Conservation (phyloP, 2,329 filamentous ascomycete species). For the Tolypocladium paradoxum region DNA sequence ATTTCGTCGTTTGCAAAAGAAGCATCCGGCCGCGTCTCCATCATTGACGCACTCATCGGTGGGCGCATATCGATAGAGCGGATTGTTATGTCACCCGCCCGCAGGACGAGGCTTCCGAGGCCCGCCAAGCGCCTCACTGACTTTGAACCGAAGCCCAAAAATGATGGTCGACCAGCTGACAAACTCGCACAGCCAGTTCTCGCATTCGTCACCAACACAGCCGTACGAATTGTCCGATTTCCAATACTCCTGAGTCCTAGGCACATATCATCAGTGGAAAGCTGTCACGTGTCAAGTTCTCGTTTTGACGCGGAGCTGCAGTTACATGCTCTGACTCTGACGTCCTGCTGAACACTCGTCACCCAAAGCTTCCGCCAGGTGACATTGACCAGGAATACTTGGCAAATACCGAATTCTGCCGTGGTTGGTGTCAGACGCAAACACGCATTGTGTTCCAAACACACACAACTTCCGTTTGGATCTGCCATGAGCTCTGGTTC, state of each 20-base stretch:
- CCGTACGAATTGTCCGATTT: not conserved
- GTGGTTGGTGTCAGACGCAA: not conserved
- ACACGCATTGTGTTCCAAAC: not conserved
- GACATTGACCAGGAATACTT: not conserved
- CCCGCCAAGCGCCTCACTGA: not conserved
- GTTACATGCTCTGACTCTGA: not conserved
- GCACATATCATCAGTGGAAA: not conserved
- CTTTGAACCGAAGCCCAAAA: not conserved
- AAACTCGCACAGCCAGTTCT: not conserved
- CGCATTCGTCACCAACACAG: not conserved
- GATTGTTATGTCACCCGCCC: not conserved
- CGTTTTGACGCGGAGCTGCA: not conserved
- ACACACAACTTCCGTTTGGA: not conserved
- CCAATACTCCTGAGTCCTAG: not conserved
- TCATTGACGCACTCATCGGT: not conserved
- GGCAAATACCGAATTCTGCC: not conserved
- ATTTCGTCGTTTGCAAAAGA: not conserved
- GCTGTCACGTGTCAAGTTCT: not conserved
- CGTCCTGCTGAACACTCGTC: not conserved
- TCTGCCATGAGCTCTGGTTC: constrained; percentile 40
- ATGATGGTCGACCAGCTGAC: not conserved
- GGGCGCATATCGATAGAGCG: not conserved
- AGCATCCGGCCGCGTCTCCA: not conserved
- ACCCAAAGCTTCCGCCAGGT: not conserved
- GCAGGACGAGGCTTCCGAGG: not conserved